These are phyloP conservation scores for Acanthamoeba sp. DNA, from an alignment of 208 protist species.

Conservation along the genomic window DNA sequence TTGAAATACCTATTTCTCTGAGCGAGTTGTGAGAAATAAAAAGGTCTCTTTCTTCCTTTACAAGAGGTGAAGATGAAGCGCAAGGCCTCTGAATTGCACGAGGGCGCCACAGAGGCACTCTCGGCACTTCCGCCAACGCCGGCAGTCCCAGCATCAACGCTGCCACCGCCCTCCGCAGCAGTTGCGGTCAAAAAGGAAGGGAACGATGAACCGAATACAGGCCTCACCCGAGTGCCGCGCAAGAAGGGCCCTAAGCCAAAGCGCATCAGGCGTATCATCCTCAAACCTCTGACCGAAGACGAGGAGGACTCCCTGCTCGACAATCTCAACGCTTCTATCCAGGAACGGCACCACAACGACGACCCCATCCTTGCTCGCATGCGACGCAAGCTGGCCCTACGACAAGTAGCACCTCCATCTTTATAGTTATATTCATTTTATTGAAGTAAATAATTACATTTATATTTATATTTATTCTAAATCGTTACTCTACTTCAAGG, in stretches of 20 bases:
- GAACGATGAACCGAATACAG: not conserved
- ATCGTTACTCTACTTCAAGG: not conserved
- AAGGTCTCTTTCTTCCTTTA: too few relatives aligned
- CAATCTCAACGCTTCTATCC: not conserved
- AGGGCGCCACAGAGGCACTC: not conserved
- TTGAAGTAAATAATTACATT: not conserved
- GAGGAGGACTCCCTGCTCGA: not conserved
- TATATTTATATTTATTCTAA: not conserved
- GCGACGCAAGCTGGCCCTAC: conserved; percentile 8
- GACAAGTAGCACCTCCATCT: not conserved
- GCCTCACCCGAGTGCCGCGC: not conserved
- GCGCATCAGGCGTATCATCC: conserved; percentile 7
- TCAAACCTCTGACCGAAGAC: not conserved
- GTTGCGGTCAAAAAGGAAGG: not conserved
- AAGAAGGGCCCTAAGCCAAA: conserved; percentile 9
- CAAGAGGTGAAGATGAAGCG: too few relatives aligned
- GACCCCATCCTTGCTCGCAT: conserved; percentile 23
- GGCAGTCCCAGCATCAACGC: too few relatives aligned
- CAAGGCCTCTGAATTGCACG: too few relatives aligned
- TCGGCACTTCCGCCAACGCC: too few relatives aligned
- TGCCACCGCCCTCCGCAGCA: too few relatives aligned
- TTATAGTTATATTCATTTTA: not conserved
- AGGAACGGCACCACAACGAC: not conserved
- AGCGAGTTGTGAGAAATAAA: too few relatives aligned
- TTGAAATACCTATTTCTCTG: too few relatives aligned